Percentiles rank a stretch among this genome's conserved stretches.
Conservation (phyloP, 2,329 filamentous ascomycete genomes). For the Alternaria arborescens region DNA sequence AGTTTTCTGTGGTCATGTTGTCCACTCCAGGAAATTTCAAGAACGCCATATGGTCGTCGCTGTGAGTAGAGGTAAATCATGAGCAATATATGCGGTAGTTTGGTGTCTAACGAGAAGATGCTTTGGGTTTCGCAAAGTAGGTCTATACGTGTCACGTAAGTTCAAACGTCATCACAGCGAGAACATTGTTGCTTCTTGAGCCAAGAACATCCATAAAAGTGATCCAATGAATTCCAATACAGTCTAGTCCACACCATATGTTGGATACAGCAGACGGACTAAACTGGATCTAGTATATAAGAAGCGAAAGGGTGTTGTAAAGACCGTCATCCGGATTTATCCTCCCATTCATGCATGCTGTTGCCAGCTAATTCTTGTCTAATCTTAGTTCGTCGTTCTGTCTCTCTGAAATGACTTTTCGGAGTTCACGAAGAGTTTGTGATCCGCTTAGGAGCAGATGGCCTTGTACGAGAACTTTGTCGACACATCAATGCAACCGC, state of each 20-base stretch:
- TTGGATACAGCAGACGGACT: not conserved
- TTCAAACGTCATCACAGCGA: not conserved
- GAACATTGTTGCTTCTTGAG: not conserved
- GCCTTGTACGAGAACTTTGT: conserved; percentile 9
- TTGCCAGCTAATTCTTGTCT: not conserved
- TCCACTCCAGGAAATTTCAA: not conserved
- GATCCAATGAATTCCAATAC: not conserved
- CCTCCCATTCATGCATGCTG: not conserved
- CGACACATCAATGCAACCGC: conserved; percentile 12
- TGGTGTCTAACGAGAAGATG: not conserved
- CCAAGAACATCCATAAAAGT: not conserved
- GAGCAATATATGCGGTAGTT: not conserved
- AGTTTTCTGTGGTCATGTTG: not conserved
- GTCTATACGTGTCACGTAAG: not conserved
- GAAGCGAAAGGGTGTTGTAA: not conserved
- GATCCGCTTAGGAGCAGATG: conserved; percentile 3
- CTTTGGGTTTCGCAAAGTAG: not conserved
- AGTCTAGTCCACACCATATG: not conserved
- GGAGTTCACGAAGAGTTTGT: not conserved
- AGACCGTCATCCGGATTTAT: not conserved
- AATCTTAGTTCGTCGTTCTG: not conserved
- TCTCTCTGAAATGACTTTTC: not conserved
- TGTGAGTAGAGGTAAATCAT: not conserved
- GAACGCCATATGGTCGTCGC: not conserved
- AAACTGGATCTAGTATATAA: not conserved